These are phyloP conservation scores for Cyberlindnera misumaiensis DNA, from an alignment of 805 yeast genomes.

Conservation along the genomic window DNA sequence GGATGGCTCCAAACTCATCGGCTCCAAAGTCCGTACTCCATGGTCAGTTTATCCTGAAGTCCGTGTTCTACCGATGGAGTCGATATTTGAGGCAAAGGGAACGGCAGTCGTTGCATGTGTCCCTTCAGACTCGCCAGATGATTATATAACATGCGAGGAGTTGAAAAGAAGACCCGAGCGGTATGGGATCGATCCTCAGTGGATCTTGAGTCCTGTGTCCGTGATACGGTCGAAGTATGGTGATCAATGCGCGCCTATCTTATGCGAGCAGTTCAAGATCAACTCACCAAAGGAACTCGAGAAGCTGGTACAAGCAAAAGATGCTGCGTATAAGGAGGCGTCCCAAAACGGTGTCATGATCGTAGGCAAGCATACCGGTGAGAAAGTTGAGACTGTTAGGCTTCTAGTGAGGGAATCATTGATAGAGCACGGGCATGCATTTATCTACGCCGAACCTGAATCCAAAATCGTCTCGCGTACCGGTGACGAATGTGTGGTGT, in stretches of 20 bases:
- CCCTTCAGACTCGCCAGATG: conserved; percentile 98
- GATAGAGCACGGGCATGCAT: conserved; percentile 73
- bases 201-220: conserved; percentile 77
- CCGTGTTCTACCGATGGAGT: conserved; percentile 93
- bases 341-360: conserved; percentile 82
- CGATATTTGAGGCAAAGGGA: conserved; percentile 89
- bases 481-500: conserved; percentile 93
- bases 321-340: conserved; percentile 91
- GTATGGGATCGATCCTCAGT: conserved; percentile 73
- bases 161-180: conserved; percentile 84
- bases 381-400: conserved; percentile 85
- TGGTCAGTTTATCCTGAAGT: conserved; percentile 60
- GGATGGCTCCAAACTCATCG: conserved; percentile 69
- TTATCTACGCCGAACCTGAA: conserved; percentile 92
- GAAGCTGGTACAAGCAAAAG: conserved; percentile 86
- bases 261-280: conserved; percentile 82
- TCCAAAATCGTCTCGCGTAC: conserved; percentile 83
- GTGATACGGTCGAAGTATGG: conserved; percentile 82
- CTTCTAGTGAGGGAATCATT: conserved; percentile 76
- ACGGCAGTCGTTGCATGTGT: conserved; percentile 99
- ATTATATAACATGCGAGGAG: conserved; percentile 79
- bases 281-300: conserved; percentile 88
- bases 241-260: conserved; percentile 73
- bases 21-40: conserved; percentile 84
- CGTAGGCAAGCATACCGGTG: conserved; percentile 78